Evolutionary conservation across 345 rosid genomes (phyloP).

Genomic region (Euclidium syriacum): DNA sequence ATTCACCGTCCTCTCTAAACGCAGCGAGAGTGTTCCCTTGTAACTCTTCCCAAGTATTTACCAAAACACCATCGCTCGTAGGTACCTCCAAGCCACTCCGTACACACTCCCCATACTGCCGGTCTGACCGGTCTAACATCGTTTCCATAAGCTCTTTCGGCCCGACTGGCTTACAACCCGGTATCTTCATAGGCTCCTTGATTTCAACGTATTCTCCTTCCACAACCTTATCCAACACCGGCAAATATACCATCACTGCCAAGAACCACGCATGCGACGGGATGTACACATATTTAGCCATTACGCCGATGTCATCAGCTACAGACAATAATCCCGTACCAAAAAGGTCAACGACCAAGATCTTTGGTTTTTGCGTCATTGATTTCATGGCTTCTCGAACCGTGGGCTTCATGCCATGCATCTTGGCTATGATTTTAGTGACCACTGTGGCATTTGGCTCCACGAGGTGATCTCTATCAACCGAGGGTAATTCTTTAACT

Average conservation of each 20-base stretch:
- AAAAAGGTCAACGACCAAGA: slow-evolving; percentile 46
- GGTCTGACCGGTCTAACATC: slow-evolving; percentile 31
- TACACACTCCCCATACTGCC: slow-evolving; percentile 18
- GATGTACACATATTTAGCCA: slow-evolving; percentile 28
- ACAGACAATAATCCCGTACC: slow-evolving; percentile 36
- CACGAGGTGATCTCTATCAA: slow-evolving; percentile 30
- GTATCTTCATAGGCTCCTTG: slow-evolving; percentile 38
- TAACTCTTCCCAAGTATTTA: slow-evolving; percentile 61
- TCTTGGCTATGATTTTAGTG: slow-evolving; percentile 23
- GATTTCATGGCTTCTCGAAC: slow-evolving; percentile 32
- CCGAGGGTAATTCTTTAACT: slow-evolving; percentile 31
- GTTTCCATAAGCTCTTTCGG: slow-evolving; percentile 39
- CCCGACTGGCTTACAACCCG: slow-evolving; percentile 49
- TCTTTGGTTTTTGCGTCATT: slow-evolving; percentile 34
- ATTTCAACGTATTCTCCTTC: slow-evolving; percentile 34
- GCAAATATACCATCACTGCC: slow-evolving; percentile 33
- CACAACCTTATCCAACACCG: slow-evolving; percentile 33
- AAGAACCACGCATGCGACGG: slow-evolving; percentile 50
- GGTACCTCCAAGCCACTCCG: slow-evolving; percentile 18
- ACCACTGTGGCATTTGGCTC: slow-evolving; percentile 24
- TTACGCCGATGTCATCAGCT: slow-evolving; percentile 36
- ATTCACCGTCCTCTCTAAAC: slow-evolving; percentile 14
- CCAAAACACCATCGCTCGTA: slow-evolving; percentile 45
- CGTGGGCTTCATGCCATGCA: slow-evolving; percentile 37
- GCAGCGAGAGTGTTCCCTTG: slow-evolving; percentile 38